Evolutionary conservation across 2,329 filamentous ascomycete species (phyloP).

Genomic region (Rutstroemia sp.): DNA sequence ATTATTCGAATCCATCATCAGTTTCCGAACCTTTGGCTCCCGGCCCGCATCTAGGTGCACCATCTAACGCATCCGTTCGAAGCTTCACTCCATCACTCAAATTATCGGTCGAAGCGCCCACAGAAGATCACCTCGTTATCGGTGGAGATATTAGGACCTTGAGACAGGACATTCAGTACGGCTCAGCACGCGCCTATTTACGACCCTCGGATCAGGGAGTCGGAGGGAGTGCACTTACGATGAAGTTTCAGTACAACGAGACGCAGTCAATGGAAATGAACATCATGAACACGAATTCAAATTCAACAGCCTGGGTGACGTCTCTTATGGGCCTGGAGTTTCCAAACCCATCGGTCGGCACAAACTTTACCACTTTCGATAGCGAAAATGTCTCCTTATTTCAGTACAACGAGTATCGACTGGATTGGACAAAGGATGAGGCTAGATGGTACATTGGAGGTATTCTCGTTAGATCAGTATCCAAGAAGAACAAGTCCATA

Average conservation of each 20-base stretch:
- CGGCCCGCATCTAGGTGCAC: background rate
- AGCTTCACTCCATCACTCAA: background rate
- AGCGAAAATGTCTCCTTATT: slow-evolving; percentile 1
- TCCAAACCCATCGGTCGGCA: slow-evolving; percentile 30
- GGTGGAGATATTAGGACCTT: slow-evolving; percentile 36
- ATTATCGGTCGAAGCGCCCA: slow-evolving; percentile 9
- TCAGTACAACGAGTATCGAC: slow-evolving; percentile 37
- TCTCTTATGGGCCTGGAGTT: slow-evolving; percentile 34
- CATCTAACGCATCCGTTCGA: background rate
- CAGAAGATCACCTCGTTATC: slow-evolving; percentile 29
- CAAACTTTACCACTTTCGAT: slow-evolving; percentile 14
- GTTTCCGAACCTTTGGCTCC: background rate
- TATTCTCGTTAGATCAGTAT: slow-evolving; percentile 30
- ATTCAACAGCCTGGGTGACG: slow-evolving; percentile 32
- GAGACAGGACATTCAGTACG: slow-evolving; percentile 40
- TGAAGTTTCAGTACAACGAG: slow-evolving; percentile 39
- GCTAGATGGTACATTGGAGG: slow-evolving; percentile 37
- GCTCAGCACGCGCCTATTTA: slow-evolving; percentile 38
- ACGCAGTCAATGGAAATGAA: slow-evolving; percentile 37
- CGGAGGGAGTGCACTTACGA: slow-evolving; percentile 37
- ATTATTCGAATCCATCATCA: background rate
- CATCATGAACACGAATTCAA: slow-evolving; percentile 37
- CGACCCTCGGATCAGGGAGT: slow-evolving; percentile 31
- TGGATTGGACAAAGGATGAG: slow-evolving; percentile 39
- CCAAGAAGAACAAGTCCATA: slow-evolving; percentile 27